These are phyloP conservation scores for Epichloe glyceriae DNA, from an alignment of 2,329 filamentous ascomycete species.

Conservation along the genomic window DNA sequence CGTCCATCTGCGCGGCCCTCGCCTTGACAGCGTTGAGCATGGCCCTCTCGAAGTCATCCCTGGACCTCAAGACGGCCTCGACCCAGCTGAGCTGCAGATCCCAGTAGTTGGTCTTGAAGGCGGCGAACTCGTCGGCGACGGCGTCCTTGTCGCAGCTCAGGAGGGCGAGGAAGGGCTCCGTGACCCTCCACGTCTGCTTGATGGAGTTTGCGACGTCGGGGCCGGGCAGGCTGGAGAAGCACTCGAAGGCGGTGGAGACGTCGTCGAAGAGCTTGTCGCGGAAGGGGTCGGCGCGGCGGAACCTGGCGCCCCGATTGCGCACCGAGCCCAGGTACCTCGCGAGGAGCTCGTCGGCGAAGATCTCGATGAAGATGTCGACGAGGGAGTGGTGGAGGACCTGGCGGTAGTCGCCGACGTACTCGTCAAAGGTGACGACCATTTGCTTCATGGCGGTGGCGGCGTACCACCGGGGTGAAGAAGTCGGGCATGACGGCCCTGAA, in stretches of 20 bases:
- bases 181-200: constrained; percentile 85
- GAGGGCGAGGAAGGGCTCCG: constrained; percentile 69
- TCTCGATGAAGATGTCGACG: constrained; percentile 83
- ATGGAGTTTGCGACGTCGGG: constrained; percentile 58
- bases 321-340: constrained; percentile 73
- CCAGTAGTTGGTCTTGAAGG: constrained; percentile 80
- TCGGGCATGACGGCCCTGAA: constrained; percentile 72
- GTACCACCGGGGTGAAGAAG: constrained; percentile 94
- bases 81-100: constrained; percentile 94
- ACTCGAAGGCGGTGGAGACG: constrained; percentile 77
- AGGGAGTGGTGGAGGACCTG: constrained; percentile 75
- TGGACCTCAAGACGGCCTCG: constrained; percentile 70
- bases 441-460: constrained; percentile 74
- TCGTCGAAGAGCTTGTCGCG: constrained; percentile 91
- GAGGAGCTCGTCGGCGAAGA: constrained; percentile 83
- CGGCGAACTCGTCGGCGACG: constrained; percentile 65
- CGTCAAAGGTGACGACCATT: constrained; percentile 88
- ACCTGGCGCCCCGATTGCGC: constrained; percentile 81
- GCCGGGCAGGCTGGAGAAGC: constrained; percentile 63
- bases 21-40: constrained; percentile 85
- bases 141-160: constrained; percentile 63
- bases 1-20: constrained; percentile 71
- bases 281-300: constrained; percentile 76
- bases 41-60: constrained; percentile 87
- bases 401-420: constrained; percentile 83